Base-by-base conservation (phyloP, 108 stramenopile species). In the Hondaea fermentalgiana region DNA sequence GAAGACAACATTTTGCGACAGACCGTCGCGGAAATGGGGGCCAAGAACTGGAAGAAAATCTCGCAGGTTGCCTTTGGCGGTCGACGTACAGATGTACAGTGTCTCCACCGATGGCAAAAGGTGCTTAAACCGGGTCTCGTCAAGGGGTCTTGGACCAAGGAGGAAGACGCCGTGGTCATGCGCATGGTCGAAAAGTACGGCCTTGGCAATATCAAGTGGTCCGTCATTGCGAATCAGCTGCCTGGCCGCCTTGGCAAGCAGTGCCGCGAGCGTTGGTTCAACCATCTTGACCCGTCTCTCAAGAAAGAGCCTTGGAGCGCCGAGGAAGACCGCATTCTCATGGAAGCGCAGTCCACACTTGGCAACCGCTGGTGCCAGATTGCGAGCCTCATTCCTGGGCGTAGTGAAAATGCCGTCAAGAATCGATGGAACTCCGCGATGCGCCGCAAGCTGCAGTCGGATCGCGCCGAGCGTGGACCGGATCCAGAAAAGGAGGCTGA, bases 221-320 rank as follows among this genome's bases (percentile, higher is more conserved):
- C 95, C 64, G 95, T 94, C 87, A 97, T 99, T 90, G 98, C 99
- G 10, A 90, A 91, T 25, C 92, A 92, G 57, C 91, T 98, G 4
- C 98, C 98, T 21, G 92, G 97, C 47, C 95, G 99, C 19, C 96
- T 96, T 76, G 99, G 99, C 43, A 99, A 99, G 93, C 99, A 99
- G 94, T 99, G 98, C 94, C 93, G 99, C 19, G 99, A 99, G 92
- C 95, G 99, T 42, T 99, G 98, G 98, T 97, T 96, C 89, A 99
- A 99, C 92, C 99, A 99, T 90, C 90, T 94, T 44, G 91, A 93
- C 88, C 92, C 90, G 44, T n/a, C 60, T 19, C 96, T 99, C 87
- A 92, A 92, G 60, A 98, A 98, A 89, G 93, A 93, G 83, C 95
- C 95, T 25, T 99, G 97, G 97, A 92, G 93, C 35, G 92, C 89